phyloP scores from a whole-genome alignment of 176 grass and related monocot genomes.

The Aechmea fasciata region DNA sequence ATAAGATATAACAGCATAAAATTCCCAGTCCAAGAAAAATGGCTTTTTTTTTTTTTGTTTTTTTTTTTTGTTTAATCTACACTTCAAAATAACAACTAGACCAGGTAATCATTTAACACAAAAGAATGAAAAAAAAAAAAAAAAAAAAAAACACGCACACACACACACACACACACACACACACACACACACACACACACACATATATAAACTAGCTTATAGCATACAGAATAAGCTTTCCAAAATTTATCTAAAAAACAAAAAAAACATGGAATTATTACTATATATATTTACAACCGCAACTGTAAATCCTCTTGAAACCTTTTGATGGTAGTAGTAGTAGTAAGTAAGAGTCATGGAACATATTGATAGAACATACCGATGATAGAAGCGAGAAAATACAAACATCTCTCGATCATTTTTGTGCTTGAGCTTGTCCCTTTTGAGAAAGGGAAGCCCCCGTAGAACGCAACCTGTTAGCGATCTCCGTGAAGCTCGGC shows the following conservation, averaged over 20 bases:
- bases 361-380: neutral
- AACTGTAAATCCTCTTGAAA: neutral
- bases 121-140: too few species aligned
- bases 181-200: too few species aligned
- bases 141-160: too few species aligned
- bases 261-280: neutral
- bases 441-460: constrained; percentile 38
- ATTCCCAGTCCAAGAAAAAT: too few species aligned
- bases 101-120: too few species aligned
- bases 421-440: constrained; percentile 26
- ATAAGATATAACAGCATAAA: too few species aligned
- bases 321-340: neutral
- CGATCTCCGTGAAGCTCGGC: constrained; percentile 64
- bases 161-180: too few species aligned
- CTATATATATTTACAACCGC: neutral
- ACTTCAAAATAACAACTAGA: too few species aligned
- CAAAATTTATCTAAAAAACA: neutral
- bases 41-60: too few species aligned
- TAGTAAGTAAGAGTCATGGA: neutral
- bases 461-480: constrained; percentile 59
- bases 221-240: neutral
- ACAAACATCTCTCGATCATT: neutral
- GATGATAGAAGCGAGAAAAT: neutral
- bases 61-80: too few species aligned
- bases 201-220: neutral